Percentiles rank a stretch among this genome's conserved stretches.
Evolutionary conservation across 1,284 basidiomycete genomes (phyloP).

Genomic region (Hymenochaete sp.): DNA sequence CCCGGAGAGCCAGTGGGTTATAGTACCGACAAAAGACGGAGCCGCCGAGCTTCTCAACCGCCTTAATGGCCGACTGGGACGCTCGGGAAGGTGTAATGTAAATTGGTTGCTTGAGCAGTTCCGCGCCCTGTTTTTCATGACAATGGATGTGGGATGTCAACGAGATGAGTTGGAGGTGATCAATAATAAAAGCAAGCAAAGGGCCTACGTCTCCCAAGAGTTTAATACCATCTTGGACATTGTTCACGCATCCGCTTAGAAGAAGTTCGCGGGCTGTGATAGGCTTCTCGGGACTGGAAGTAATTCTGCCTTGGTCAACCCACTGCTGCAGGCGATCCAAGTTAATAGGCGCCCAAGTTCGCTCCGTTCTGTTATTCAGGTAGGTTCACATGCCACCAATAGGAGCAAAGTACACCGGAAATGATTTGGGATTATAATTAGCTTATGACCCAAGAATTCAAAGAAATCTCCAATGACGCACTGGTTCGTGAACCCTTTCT

Average conservation of each 20-base stretch:
- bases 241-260: constrained; percentile 80
- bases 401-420: neutral
- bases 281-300: constrained; percentile 70
- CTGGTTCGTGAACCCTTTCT: constrained; percentile 91
- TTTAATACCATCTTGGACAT: constrained; percentile 86
- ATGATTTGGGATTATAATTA: constrained; percentile 1
- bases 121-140: constrained; percentile 51
- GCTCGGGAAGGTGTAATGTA: constrained; percentile 82
- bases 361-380: constrained; percentile 46
- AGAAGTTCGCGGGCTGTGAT: constrained; percentile 87
- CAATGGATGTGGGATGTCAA: constrained; percentile 10
- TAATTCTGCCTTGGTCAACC: constrained; percentile 79
- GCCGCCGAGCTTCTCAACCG: constrained; percentile 79
- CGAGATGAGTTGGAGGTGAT: constrained; percentile 8
- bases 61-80: constrained; percentile 77
- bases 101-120: constrained; percentile 65
- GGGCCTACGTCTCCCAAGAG: constrained; percentile 71
- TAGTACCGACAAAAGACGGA: constrained; percentile 88
- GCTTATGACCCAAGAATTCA: constrained; percentile 1
- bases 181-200: neutral
- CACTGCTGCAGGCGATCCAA: constrained; percentile 85
- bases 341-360: constrained; percentile 78
- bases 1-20: constrained; percentile 76
- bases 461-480: constrained; percentile 36
- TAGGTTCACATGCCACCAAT: neutral